A percentile compares a stretch with the other conserved stretches of the same genome.
Evolutionary conservation across 768 basidiomycete species (phyloP).

Genomic region (Ramaria rubella): DNA sequence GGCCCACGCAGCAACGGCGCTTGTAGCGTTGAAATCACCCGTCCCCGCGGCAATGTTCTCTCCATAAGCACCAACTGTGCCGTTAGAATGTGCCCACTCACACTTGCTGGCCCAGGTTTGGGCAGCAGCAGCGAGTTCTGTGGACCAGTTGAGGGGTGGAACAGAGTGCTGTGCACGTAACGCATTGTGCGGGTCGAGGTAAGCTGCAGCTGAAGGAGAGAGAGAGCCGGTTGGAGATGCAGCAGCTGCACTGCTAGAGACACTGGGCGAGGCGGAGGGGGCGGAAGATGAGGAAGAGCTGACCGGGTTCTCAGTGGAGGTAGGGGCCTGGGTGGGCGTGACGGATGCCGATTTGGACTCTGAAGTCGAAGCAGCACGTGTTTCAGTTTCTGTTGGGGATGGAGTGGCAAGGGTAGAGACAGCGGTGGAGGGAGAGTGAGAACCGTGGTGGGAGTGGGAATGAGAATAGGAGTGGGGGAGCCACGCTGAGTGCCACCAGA

Average conservation of each 20-base stretch:
- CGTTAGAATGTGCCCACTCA: conserved; percentile 41
- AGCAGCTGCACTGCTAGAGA: not conserved
- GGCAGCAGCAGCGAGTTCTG: conserved; percentile 40
- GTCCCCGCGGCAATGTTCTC: conserved; percentile 53
- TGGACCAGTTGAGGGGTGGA: conserved; percentile 42
- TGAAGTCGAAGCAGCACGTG: not conserved
- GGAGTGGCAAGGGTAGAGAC: not conserved
- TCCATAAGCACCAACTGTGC: conserved; percentile 38
- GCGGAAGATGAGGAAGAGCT: not conserved
- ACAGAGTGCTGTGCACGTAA: conserved; percentile 40
- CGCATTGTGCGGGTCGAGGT: conserved; percentile 43
- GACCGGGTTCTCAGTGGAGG: not conserved
- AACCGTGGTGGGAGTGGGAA: not conserved
- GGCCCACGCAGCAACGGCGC: conserved; percentile 44
- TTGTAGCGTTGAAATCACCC: conserved; percentile 34
- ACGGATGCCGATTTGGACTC: not conserved
- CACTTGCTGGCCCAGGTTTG: conserved; percentile 46
- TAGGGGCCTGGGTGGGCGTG: not conserved
- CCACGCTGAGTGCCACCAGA: not conserved
- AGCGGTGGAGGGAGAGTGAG: not conserved
- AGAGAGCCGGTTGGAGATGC: not conserved
- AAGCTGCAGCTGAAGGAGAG: conserved; percentile 14
- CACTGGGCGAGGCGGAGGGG: not conserved
- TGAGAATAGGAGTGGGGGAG: not conserved
- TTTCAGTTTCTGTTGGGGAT: not conserved